Base-by-base conservation (phyloP, 1,139 yeast species). In the Neolecta irregularis region DNA sequence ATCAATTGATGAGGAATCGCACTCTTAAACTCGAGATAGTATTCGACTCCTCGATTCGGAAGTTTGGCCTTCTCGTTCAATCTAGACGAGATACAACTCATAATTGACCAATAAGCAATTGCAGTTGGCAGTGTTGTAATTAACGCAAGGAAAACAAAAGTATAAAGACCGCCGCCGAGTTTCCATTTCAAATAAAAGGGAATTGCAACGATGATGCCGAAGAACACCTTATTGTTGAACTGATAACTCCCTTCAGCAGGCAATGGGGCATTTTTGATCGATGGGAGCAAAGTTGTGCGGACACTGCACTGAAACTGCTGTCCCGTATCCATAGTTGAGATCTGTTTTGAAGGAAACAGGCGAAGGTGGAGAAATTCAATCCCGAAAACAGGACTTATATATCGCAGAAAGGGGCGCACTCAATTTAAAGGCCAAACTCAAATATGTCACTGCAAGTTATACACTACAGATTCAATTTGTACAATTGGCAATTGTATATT, bases 241-340 rank as follows among this genome's bases (percentile, higher is more conserved):
- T 74, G 69, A 50, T 71, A 72, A 29, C 83, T 65, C 30, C 94
- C 95, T 55, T 81, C 95, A 5, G 93, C 94, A 25, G 93, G 83
- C 45, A 80, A 63, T 17, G 85, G 85, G 7, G 91, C 93, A 54
- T 81, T 81, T 48, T 75, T 69, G 53, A 81, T 81, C 8, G 91
- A 61, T 24, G 93, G 92, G 35, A 47, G 58, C 33, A 60, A 70
- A 30, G 78, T 69, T 42, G 83, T 74, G 48, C 62, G 57, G 33
- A 74, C 67, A 12, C 88, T 88, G 41, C 60, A 61, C 39, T 57
- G n/a, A n/a, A n/a, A n/a, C n/a, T n/a, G n/a, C n/a, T n/a, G n/a
- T n/a, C n/a, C n/a, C n/a, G n/a, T n/a, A n/a, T n/a, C n/a, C n/a
- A n/a, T n/a, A n/a, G n/a, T n/a, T n/a, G n/a, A n/a, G n/a, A n/a